Conservation (phyloP, 352 stramenopile genomes). For the Phytophthora colocasiae region DNA sequence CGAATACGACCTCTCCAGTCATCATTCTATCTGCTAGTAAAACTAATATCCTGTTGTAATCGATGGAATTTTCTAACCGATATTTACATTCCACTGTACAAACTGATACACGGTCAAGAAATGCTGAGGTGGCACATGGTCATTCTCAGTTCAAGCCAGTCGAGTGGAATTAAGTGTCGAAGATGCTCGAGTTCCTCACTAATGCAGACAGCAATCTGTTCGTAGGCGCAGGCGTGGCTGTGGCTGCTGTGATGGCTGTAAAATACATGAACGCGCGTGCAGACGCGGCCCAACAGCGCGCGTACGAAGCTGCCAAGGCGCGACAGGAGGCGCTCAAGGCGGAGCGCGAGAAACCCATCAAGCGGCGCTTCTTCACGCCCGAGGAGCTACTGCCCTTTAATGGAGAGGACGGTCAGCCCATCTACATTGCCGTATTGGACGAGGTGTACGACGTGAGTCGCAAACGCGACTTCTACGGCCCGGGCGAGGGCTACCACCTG, state of each 20-base stretch:
- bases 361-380: constrained; percentile 92
- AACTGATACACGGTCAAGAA: neutral
- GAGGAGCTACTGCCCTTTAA: constrained; percentile 94
- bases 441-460: constrained; percentile 97
- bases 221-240: constrained; percentile 58
- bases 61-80: too few species aligned
- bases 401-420: constrained; percentile 90
- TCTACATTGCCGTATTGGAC: constrained; percentile 96
- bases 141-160: constrained; percentile 36
- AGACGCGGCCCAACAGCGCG: constrained; percentile 66
- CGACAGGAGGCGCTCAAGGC: constrained; percentile 73
- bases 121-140: constrained; percentile 7
- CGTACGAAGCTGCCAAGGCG: constrained; percentile 67
- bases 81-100: too few species aligned
- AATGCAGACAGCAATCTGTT: constrained; percentile 62
- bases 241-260: constrained; percentile 57
- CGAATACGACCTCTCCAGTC: too few species aligned
- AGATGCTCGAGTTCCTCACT: constrained; percentile 60
- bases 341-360: constrained; percentile 65
- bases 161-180: constrained; percentile 2
- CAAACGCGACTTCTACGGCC: constrained; percentile 96
- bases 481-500: constrained; percentile 95
- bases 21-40: too few species aligned
- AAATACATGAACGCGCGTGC: constrained; percentile 73
- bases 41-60: too few species aligned